A percentile compares a stretch with the other conserved stretches of the same genome.
Evolutionary conservation across 83 land plant genomes (phyloP).

Genomic region (Picea mariana): DNA sequence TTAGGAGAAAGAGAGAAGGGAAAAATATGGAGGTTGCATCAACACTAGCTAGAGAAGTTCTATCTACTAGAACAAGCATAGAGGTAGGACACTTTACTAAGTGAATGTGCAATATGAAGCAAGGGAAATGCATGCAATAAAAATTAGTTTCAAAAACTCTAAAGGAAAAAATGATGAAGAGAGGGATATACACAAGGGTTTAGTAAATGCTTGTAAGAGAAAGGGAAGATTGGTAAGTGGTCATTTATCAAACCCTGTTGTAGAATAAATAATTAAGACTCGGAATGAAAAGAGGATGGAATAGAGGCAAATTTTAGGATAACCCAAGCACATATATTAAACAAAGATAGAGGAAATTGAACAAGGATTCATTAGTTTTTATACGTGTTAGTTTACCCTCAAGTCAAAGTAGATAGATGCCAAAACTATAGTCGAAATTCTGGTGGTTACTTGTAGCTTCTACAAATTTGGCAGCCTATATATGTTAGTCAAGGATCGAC

Average conservation of each 20-base stretch:
- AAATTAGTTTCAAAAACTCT: background rate
- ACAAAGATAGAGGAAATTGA: too few species aligned
- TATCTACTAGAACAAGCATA: slow-evolving; percentile 16
- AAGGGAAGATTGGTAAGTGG: background rate
- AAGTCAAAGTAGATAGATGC: too few species aligned
- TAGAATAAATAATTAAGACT: too few species aligned
- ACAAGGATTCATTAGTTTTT: too few species aligned
- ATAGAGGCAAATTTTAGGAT: too few species aligned
- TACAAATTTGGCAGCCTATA: too few species aligned
- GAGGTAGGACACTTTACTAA: slow-evolving; percentile 3
- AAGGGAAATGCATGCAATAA: background rate
- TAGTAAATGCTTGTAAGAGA: background rate
- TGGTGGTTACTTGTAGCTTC: too few species aligned
- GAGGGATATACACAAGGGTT: background rate
- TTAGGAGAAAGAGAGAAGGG: background rate
- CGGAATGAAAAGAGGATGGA: too few species aligned
- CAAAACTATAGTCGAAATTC: too few species aligned
- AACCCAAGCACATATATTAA: too few species aligned
- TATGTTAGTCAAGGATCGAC: too few species aligned
- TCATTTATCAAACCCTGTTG: background rate
- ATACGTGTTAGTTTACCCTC: too few species aligned
- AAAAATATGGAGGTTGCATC: background rate
- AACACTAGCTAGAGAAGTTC: slow-evolving; percentile 7
- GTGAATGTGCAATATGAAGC: background rate
- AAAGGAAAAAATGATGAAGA: background rate